Base-by-base conservation (phyloP, 2,329 filamentous ascomycete species). In the Aspergillus viridinutans region DNA sequence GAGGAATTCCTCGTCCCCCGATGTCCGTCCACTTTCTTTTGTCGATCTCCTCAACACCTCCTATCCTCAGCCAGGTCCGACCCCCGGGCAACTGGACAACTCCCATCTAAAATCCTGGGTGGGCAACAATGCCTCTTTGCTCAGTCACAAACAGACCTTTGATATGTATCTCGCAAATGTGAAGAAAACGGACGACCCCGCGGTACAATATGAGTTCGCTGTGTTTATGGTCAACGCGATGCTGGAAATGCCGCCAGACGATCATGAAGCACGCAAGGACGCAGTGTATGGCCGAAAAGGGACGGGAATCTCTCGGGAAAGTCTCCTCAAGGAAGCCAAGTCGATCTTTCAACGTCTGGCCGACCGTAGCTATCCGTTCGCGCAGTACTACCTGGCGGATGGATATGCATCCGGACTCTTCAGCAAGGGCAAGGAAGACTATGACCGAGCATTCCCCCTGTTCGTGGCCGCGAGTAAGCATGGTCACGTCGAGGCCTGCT, bases 101-200 rank as follows among this genome's bases (percentile, higher is more conserved):
- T 86, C 89, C 10, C 83, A 89, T 61, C 78, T 99, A 50, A 88
- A 90, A 58, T 86, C 83, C 55, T 87, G 85, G 17, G 87, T 99
- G 25, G 94, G 94, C 48, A 89, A 85, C 69, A 96, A 96, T 77
- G 93, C 93, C 3, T 96, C 92, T 21, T 81, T 99, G 12, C 83
- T 99, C 29, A 92, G 91, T 68, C 88, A 90, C 35, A 90, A 93
- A 70, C 92, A 97, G 76, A 99, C 94, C 1, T 83, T 99, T 50
- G 92, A 97, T 55, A 97, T 97, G 93, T 99, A 99, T 74, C 85
- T 93, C 48, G 88, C 89, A 55, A 99, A 97, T 69, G 90, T 97
- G 57, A 97, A 97, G 78, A 99, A 99, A 79, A 96, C 94, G 2
- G 94, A 89, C 61, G 92, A 97, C 73, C 82, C 88, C 17, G 87